Evolutionary conservation across 2,329 filamentous ascomycete species (phyloP).

Genomic region (Fusarium metavorans): DNA sequence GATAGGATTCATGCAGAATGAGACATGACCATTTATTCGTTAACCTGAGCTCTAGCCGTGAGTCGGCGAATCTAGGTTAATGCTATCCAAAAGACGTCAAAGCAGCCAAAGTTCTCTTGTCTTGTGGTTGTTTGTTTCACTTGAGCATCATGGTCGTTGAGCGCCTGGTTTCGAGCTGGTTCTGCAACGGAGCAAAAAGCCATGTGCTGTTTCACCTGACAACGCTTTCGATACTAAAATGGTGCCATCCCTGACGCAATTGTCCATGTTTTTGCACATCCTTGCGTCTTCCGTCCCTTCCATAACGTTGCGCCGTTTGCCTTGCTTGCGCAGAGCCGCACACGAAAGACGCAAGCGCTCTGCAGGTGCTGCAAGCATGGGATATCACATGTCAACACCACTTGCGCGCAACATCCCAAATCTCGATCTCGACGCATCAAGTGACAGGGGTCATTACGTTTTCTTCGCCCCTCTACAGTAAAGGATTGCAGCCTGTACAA

Average conservation of each 20-base stretch:
- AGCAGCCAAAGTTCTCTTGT: not conserved
- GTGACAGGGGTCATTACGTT: constrained; percentile 32
- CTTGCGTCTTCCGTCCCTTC: not conserved
- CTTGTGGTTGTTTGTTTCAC: not conserved
- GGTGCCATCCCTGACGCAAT: constrained; percentile 25
- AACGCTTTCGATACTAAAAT: constrained; percentile 22
- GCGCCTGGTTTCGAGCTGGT: not conserved
- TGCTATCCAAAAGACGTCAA: not conserved
- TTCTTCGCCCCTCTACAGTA: constrained; percentile 7
- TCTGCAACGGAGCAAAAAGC: not conserved
- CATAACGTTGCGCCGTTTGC: not conserved
- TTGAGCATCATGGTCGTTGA: not conserved
- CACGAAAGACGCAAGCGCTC: not conserved
- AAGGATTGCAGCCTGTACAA: not conserved
- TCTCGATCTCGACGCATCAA: constrained; percentile 6
- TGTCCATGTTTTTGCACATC: not conserved
- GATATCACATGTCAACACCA: constrained; percentile 32
- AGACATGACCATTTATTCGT: constrained; percentile 36
- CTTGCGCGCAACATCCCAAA: constrained; percentile 7
- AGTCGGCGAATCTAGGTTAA: not conserved
- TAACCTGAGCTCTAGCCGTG: not conserved
- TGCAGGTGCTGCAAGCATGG: not conserved
- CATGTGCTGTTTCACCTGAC: constrained; percentile 22
- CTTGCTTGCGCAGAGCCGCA: not conserved
- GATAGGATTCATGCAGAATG: constrained; percentile 35